A percentile compares a stretch with the other conserved stretches of the same genome.
Conservation (phyloP, 176 grass and related monocot species). For the Zoysia japonica region DNA sequence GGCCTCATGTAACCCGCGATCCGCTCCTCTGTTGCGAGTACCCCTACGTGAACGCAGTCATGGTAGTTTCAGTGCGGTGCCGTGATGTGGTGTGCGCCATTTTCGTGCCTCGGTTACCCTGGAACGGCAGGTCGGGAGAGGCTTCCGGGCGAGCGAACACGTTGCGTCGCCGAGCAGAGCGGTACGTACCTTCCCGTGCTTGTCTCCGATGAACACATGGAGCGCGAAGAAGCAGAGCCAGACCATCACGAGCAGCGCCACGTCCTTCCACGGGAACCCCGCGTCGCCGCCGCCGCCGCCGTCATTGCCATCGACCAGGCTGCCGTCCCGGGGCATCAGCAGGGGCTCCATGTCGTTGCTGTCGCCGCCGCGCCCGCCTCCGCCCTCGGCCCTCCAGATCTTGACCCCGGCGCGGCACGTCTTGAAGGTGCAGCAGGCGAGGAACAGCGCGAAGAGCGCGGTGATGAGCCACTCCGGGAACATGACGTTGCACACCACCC, state of each 20-base stretch:
- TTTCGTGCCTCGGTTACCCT: neutral
- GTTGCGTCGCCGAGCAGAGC: constrained; percentile 9
- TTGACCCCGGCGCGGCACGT: constrained; percentile 61
- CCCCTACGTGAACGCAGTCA: neutral
- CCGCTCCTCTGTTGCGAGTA: neutral
- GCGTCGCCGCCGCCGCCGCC: neutral
- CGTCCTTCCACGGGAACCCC: constrained; percentile 60
- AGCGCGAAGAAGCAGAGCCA: constrained; percentile 87
- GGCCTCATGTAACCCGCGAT: neutral
- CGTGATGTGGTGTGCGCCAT: neutral
- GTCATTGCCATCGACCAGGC: neutral
- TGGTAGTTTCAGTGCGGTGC: neutral
- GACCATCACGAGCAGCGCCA: constrained; percentile 50
- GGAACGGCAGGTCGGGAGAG: neutral
- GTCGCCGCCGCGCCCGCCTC: neutral
- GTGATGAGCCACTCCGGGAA: constrained; percentile 95
- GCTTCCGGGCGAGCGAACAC: constrained; percentile 16
- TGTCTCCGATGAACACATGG: constrained; percentile 75
- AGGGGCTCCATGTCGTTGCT: neutral
- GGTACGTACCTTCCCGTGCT: constrained; percentile 72
- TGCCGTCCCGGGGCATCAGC: neutral
- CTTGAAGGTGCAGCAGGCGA: constrained; percentile 67
- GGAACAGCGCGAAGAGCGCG: constrained; percentile 60
- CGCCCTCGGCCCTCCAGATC: constrained; percentile 62
- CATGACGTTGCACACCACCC: constrained; percentile 74